A percentile compares a stretch with the other conserved stretches of the same genome.
Evolutionary conservation across 2,329 filamentous ascomycete species (phyloP).

Genomic region (Diaporthe sp.): DNA sequence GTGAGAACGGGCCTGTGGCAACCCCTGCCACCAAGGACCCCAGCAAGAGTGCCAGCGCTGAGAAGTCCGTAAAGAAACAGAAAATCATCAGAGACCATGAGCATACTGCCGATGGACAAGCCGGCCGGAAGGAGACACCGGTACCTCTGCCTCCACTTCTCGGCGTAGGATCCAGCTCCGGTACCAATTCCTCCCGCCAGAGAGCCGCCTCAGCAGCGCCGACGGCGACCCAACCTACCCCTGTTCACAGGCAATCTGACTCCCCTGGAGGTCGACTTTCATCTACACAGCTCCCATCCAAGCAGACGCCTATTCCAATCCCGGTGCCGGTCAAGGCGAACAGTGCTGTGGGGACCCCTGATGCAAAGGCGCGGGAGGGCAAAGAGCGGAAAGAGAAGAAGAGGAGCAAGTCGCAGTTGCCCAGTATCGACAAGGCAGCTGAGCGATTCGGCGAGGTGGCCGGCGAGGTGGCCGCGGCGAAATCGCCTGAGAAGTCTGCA

Average conservation of each 20-base stretch:
- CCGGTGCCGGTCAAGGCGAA: conserved; percentile 1
- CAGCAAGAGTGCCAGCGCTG: conserved; percentile 41
- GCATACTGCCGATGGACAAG: conserved; percentile 18
- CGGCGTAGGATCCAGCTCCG: background rate
- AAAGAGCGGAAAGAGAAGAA: conserved; percentile 33
- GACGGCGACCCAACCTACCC: conserved; percentile 39
- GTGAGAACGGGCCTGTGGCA: conserved; percentile 42
- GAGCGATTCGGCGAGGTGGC: background rate
- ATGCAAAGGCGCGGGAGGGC: conserved; percentile 33
- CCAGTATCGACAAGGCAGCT: background rate
- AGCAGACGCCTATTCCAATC: conserved; percentile 37
- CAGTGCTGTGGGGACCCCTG: background rate
- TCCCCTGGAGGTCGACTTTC: conserved; percentile 36
- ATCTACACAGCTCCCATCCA: conserved; percentile 32
- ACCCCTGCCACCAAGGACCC: conserved; percentile 39
- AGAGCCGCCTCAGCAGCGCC: conserved; percentile 27
- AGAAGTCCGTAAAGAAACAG: conserved; percentile 41
- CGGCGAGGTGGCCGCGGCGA: conserved; percentile 7
- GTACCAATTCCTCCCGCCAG: background rate
- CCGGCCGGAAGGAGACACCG: conserved; percentile 37
- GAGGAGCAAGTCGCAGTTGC: conserved; percentile 26
- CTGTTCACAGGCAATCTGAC: conserved; percentile 11
- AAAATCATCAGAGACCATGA: conserved; percentile 37
- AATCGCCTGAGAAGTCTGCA: conserved; percentile 4
- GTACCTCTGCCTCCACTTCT: conserved; percentile 38